A percentile compares a stretch with the other conserved stretches of the same genome.
Conservation (phyloP, 1,139 yeast genomes). For the Yamadazyma siamensis region DNA sequence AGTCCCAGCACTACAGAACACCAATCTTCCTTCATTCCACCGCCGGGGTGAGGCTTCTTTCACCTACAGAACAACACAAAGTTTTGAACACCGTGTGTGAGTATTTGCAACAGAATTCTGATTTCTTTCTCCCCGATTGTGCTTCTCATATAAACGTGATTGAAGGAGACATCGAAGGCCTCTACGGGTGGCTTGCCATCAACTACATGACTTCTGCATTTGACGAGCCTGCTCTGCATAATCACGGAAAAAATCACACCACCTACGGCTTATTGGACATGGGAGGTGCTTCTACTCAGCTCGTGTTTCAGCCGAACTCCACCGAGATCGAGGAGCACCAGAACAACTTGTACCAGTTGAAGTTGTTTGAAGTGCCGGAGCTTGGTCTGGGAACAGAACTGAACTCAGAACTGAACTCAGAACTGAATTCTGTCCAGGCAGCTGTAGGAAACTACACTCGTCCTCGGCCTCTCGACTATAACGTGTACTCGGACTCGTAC, state of each 20-base stretch:
- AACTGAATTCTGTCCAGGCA: neutral
- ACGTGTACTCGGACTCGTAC: conserved; percentile 69
- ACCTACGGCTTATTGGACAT: conserved; percentile 77
- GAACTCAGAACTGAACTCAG: conserved; percentile 1
- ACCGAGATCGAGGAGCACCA: conserved; percentile 53
- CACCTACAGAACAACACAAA: conserved; percentile 49
- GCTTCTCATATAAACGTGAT: conserved; percentile 61
- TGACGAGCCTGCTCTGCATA: conserved; percentile 45
- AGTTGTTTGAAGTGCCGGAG: conserved; percentile 39
- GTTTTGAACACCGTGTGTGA: conserved; percentile 55
- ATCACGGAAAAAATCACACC: conserved; percentile 50
- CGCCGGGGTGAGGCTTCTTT: conserved; percentile 73
- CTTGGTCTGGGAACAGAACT: neutral
- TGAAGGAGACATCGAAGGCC: conserved; percentile 75
- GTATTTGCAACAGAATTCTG: conserved; percentile 49
- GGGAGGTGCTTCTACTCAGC: conserved; percentile 90
- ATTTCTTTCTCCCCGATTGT: conserved; percentile 59
- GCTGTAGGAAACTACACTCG: conserved; percentile 16
- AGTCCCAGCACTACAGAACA: conserved; percentile 63
- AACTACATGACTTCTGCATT: conserved; percentile 66
- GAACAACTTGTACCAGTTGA: conserved; percentile 52
- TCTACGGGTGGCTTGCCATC: conserved; percentile 79
- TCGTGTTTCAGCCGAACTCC: conserved; percentile 68
- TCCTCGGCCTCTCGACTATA: conserved; percentile 32
- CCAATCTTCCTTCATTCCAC: conserved; percentile 79